Evolutionary conservation across 176 grass and related monocot genomes (phyloP).

Genomic region (Tuctoria greenei): DNA sequence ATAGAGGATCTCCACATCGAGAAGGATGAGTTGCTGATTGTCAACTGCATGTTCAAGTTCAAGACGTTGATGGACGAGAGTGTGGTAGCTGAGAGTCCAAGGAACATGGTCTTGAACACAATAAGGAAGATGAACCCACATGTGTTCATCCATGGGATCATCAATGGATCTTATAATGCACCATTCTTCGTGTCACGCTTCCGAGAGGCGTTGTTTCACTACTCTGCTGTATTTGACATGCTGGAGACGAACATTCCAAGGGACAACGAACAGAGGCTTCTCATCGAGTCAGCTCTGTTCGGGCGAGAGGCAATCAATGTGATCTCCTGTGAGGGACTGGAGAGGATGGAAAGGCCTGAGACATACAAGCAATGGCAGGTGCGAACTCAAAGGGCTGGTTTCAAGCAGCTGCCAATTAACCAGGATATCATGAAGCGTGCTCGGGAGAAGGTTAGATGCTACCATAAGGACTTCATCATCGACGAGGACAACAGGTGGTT

Average conservation of each 20-base stretch:
- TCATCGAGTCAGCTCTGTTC: conserved; percentile 70
- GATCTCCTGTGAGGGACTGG: conserved; percentile 87
- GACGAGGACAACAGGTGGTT: conserved; percentile 81
- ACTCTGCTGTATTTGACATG: conserved; percentile 82
- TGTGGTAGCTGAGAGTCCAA: conserved; percentile 72
- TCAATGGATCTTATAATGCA: conserved; percentile 80
- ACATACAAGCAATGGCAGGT: conserved; percentile 91
- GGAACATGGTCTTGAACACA: conserved; percentile 72
- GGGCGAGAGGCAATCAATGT: conserved; percentile 70
- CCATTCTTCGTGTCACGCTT: conserved; percentile 94
- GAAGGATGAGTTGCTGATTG: conserved; percentile 78
- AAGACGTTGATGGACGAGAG: conserved; percentile 86
- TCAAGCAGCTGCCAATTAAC: conserved; percentile 75
- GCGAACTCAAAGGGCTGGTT: conserved; percentile 65
- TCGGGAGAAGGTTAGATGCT: conserved; percentile 63
- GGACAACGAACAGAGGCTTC: conserved; percentile 66
- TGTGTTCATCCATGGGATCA: conserved; percentile 67
- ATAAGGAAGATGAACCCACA: conserved; percentile 89
- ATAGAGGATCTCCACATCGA: conserved; percentile 73
- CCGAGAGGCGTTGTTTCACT: conserved; percentile 82
- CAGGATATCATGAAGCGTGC: conserved; percentile 77
- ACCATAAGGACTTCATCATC: conserved; percentile 83
- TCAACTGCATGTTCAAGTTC: conserved; percentile 73
- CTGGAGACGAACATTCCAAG: conserved; percentile 69
- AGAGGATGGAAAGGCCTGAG: conserved; percentile 92